Evolutionary conservation across 208 protist species (phyloP).

Genomic region (Porcisia hertigi): DNA sequence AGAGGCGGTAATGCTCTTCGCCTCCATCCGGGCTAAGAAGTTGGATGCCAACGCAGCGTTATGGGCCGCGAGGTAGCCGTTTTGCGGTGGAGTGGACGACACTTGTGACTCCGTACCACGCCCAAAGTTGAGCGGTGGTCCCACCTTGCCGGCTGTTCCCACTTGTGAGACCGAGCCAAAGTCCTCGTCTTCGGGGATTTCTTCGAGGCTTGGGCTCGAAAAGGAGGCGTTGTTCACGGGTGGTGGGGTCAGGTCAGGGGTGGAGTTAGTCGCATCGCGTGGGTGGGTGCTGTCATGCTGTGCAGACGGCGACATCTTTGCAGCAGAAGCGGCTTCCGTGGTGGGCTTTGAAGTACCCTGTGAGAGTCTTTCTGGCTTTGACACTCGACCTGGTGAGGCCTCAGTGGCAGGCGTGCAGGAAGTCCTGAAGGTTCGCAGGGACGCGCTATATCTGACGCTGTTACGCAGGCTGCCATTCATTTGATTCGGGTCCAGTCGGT

Average conservation of each 20-base stretch:
- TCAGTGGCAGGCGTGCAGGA: neutral
- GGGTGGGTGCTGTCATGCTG: no score
- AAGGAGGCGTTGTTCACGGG: neutral
- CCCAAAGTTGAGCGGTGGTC: constrained; percentile 21
- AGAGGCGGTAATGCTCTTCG: constrained; percentile 13
- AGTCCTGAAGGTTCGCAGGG: no score
- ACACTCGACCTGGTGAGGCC: neutral
- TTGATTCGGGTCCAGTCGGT: constrained; percentile 1
- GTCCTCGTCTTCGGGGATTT: constrained; percentile 13
- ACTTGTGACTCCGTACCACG: constrained; percentile 18
- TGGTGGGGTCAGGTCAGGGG: neutral
- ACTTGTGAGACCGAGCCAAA: constrained; percentile 29
- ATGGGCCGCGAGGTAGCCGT: constrained; percentile 4
- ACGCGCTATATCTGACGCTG: neutral
- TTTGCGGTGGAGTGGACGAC: constrained; percentile 14
- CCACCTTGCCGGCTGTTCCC: neutral
- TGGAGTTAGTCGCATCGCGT: neutral
- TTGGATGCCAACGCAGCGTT: constrained; percentile 7
- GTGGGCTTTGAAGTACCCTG: neutral
- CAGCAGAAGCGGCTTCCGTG: neutral
- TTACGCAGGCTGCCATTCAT: neutral
- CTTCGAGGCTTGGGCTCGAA: neutral
- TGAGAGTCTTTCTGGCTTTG: no score
- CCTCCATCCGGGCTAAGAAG: constrained; percentile 19
- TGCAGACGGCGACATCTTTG: no score